Evolutionary conservation across 352 stramenopile genomes (phyloP), one percentile per base, ranked within the genome.

Genomic region (Globisporangium middletonii): DNA sequence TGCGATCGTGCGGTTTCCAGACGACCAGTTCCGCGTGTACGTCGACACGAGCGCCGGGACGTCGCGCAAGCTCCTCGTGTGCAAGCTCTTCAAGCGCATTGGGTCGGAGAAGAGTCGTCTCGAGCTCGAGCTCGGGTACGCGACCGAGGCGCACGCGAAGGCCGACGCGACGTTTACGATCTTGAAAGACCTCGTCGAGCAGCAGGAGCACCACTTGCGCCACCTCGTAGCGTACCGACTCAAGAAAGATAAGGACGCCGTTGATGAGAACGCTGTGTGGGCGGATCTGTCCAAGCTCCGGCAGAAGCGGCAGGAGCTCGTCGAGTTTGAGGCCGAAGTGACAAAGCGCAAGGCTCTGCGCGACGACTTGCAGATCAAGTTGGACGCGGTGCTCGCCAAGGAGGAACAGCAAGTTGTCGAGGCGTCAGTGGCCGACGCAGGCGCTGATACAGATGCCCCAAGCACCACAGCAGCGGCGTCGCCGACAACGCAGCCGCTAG

Each of bases 81-180:
- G 71, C 50, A 82, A 80, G 38, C 19, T 85, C 18, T 83, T 83
- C 62, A 85, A 85, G 62, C 64, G 70, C 5, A 68, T 79, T 28
- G 73, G 68, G 18, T 78, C 68, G 0, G 52, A 62, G 5, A 62
- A 57, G 4, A 74, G 69, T 46, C 50, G 59, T 3, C 35, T 69
- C 3, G 46, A 65, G 30, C 35, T 80, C 8, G 45, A 74, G 26
- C 55, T 65, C 2, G 43, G 63, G 16, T 58, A 48, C 16, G 59
- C 59, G 1, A 8, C 47, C 5, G 55, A 68, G 0, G 60, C 56
- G 12, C 38, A 70, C 16, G 47, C 66, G 18, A 77, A 76, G 30
- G 67, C 71, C 0, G 16, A 73, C 5, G 28, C 37, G 33, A 73
- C 73, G 2, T 53, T 62, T 15, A 30, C 49, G 4, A 66, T 83